Percentiles rank a stretch among this genome's conserved stretches.
phyloP scores from a whole-genome alignment of 495 filamentous ascomycete genomes.

The Tuber brumale region DNA sequence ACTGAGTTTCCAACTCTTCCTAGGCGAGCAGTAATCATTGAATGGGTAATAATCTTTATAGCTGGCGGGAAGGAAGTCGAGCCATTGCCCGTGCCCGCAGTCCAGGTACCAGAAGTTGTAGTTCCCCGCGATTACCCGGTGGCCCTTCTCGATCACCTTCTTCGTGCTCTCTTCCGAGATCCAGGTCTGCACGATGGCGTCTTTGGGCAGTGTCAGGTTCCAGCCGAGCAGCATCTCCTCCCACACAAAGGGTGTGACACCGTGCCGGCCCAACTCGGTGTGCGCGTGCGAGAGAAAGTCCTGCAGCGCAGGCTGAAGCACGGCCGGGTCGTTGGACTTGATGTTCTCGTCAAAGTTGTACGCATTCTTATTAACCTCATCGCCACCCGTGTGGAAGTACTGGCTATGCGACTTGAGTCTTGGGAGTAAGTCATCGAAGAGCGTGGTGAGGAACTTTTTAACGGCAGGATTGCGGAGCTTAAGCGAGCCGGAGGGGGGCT shows the following conservation, averaged over 20 bases:
- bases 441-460: constrained; percentile 58
- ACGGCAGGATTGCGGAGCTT: constrained; percentile 65
- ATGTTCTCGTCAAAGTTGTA: constrained; percentile 67
- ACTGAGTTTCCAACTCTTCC: constrained; percentile 64
- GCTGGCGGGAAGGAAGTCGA: constrained; percentile 53
- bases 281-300: constrained; percentile 63
- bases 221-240: constrained; percentile 73
- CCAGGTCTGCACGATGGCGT: constrained; percentile 70
- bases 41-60: constrained; percentile 56
- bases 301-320: constrained; percentile 66
- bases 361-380: constrained; percentile 69
- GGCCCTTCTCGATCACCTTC: constrained; percentile 52
- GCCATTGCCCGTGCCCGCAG: constrained; percentile 67
- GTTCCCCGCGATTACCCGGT: constrained; percentile 64
- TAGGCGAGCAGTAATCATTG: constrained; percentile 66
- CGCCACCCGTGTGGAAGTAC: constrained; percentile 78
- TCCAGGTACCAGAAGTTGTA: constrained; percentile 80
- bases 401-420: constrained; percentile 57
- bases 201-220: constrained; percentile 59
- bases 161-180: constrained; percentile 53
- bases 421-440: constrained; percentile 67
- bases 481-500: constrained; percentile 70
- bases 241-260: constrained; percentile 67
- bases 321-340: constrained; percentile 52
- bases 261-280: constrained; percentile 50